These are phyloP conservation scores for Exophiala bonariae DNA, from an alignment of 2,329 filamentous ascomycete genomes.

Conservation along the genomic window DNA sequence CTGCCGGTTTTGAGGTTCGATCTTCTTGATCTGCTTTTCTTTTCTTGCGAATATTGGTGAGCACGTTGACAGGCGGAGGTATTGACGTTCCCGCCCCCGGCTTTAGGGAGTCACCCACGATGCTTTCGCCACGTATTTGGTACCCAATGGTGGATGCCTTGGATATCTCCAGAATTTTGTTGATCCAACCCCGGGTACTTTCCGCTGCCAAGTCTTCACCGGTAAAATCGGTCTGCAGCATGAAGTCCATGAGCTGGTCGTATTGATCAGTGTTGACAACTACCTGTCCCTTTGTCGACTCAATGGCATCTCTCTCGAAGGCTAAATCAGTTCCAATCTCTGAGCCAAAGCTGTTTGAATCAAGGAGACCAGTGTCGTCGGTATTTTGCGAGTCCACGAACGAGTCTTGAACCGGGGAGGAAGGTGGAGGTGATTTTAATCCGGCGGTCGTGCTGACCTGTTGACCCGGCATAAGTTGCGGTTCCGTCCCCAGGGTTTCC, in stretches of 20 bases:
- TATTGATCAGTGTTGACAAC: constrained; percentile 19
- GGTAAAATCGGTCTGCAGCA: constrained; percentile 28
- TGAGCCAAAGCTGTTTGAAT: too few species aligned
- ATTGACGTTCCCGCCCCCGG: background rate
- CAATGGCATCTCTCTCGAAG: background rate
- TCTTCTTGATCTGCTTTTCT: constrained; percentile 21
- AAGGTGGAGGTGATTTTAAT: constrained; percentile 12
- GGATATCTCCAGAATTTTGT: constrained; percentile 21
- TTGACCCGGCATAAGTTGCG: background rate
- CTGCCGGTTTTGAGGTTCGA: background rate
- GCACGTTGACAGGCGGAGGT: constrained; percentile 19
- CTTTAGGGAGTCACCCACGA: constrained; percentile 3
- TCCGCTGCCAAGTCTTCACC: constrained; percentile 18
- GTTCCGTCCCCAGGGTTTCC: background rate
- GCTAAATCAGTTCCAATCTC: too few species aligned
- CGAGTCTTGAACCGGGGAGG: too few species aligned
- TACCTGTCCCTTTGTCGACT: constrained; percentile 14
- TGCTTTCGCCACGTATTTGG: constrained; percentile 8
- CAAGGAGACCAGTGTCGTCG: too few species aligned
- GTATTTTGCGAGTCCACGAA: too few species aligned
- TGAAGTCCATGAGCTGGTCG: constrained; percentile 20
- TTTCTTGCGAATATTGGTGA: constrained; percentile 26
- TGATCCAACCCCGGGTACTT: constrained; percentile 25
- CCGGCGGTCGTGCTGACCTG: constrained; percentile 1
- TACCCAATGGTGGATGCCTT: constrained; percentile 17